phyloP scores from a whole-genome alignment of 768 basidiomycete species.

The Mycena capillaripes region DNA sequence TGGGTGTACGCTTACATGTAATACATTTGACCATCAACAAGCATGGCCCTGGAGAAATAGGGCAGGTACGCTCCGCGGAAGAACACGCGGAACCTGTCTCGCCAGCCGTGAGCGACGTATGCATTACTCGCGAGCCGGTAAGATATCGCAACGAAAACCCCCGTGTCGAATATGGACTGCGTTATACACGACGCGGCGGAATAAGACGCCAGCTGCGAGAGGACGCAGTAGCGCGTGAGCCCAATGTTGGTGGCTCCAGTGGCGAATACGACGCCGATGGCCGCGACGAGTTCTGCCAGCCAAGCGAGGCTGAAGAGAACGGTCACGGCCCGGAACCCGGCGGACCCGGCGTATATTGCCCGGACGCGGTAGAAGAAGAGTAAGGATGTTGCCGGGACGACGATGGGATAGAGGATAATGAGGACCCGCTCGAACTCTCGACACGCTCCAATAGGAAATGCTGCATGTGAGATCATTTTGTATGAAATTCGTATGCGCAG shows the following conservation, averaged over 20 bases:
- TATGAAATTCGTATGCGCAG: not conserved
- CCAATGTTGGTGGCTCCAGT: not conserved
- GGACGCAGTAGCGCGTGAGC: not conserved
- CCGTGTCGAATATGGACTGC: not conserved
- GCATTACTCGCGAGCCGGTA: not conserved
- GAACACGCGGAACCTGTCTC: not conserved
- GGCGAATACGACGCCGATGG: not conserved
- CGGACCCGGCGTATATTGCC: not conserved
- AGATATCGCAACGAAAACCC: not conserved
- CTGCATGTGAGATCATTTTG: not conserved
- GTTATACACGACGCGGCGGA: not conserved
- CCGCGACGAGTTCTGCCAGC: not conserved
- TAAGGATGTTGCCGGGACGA: not conserved
- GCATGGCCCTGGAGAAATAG: not conserved
- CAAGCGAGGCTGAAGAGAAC: not conserved
- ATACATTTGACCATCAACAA: not conserved
- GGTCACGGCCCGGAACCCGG: not conserved
- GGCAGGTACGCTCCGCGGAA: not conserved
- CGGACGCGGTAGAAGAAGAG: conserved; percentile 15
- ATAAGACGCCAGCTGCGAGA: not conserved
- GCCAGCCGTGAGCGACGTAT: not conserved
- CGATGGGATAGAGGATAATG: not conserved
- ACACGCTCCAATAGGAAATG: not conserved
- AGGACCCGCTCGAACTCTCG: not conserved
- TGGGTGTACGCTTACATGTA: not conserved